Conservation (phyloP, 768 basidiomycete species). For the Lentinula boryana region DNA sequence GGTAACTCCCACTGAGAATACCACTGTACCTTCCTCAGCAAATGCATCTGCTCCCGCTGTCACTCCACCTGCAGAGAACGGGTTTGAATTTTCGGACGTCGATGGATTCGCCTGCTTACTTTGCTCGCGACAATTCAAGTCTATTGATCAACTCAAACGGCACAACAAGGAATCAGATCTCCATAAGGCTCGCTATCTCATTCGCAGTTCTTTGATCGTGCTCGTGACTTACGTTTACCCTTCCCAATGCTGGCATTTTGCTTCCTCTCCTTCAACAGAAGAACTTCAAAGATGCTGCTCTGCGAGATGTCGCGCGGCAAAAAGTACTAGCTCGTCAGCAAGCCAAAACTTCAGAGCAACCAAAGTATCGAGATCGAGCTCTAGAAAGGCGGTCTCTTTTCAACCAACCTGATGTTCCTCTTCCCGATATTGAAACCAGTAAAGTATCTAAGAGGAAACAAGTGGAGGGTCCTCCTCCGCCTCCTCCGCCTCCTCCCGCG, state of each 20-base stretch:
- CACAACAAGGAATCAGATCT: constrained; percentile 93
- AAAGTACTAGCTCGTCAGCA: constrained; percentile 48
- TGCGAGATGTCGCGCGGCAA: constrained; percentile 70
- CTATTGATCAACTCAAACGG: constrained; percentile 74
- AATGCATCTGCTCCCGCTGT: constrained; percentile 16
- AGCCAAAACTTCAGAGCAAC: constrained; percentile 36
- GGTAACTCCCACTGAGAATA: constrained; percentile 16
- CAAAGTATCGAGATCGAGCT: constrained; percentile 94
- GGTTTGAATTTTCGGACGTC: constrained; percentile 82
- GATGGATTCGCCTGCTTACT: constrained; percentile 76
- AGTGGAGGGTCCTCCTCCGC: constrained; percentile 54
- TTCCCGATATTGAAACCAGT: constrained; percentile 40
- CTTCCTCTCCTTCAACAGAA: constrained; percentile 46
- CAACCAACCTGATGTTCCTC: constrained; percentile 85
- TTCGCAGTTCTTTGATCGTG: constrained; percentile 28
- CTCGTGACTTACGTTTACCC: constrained; percentile 25
- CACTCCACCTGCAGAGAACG: constrained; percentile 40
- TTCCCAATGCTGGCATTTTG: constrained; percentile 13
- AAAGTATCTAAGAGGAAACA: constrained; percentile 30
- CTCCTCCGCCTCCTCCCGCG: constrained; percentile 58
- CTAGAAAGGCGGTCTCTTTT: constrained; percentile 86
- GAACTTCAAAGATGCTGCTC: constrained; percentile 70
- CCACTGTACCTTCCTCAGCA: constrained; percentile 8
- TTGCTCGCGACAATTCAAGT: constrained; percentile 92
- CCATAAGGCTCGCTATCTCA: constrained; percentile 71